Conservation (phyloP, 1,284 basidiomycete genomes). For the Butyriboletus appendiculatus region DNA sequence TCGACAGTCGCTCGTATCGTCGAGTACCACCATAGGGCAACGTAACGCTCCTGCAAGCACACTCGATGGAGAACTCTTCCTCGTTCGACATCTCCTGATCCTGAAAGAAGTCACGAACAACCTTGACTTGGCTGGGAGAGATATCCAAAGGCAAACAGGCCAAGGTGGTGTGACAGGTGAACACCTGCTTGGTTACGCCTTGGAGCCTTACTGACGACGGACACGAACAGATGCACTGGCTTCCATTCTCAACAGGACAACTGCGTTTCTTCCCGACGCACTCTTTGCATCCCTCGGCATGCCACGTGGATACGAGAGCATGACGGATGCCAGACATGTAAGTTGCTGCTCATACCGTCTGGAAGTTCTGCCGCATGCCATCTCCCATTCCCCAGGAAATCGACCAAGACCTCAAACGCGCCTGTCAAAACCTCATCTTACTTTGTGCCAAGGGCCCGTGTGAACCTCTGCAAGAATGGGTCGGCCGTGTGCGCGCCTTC, state of each 20-base stretch:
- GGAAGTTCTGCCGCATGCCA: background rate
- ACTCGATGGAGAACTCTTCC: constrained; percentile 80
- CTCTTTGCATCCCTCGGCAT: constrained; percentile 68
- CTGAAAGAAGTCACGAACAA: constrained; percentile 86
- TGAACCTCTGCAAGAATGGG: constrained; percentile 59
- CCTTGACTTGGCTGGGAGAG: constrained; percentile 62
- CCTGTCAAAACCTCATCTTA: constrained; percentile 81
- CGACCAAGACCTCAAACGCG: constrained; percentile 78
- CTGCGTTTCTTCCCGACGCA: constrained; percentile 67
- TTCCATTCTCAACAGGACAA: constrained; percentile 71
- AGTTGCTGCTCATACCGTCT: constrained; percentile 22
- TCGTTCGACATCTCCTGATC: constrained; percentile 87
- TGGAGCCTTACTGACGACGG: constrained; percentile 4
- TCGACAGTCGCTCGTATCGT: constrained; percentile 73
- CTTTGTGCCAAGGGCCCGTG: constrained; percentile 56
- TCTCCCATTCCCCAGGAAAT: constrained; percentile 56
- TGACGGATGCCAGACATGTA: constrained; percentile 67
- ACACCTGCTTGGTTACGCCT: constrained; percentile 3
- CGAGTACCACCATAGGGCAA: constrained; percentile 62
- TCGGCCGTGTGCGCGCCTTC: constrained; percentile 47
- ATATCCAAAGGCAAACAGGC: constrained; percentile 38
- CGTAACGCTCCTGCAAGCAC: constrained; percentile 46
- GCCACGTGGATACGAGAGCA: constrained; percentile 54
- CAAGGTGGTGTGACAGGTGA: constrained; percentile 56
- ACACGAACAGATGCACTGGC: constrained; percentile 63